Evolutionary conservation across 495 filamentous ascomycete genomes (phyloP), one percentile per base, ranked within the genome.

Genomic region (Cenococcum geophilum): DNA sequence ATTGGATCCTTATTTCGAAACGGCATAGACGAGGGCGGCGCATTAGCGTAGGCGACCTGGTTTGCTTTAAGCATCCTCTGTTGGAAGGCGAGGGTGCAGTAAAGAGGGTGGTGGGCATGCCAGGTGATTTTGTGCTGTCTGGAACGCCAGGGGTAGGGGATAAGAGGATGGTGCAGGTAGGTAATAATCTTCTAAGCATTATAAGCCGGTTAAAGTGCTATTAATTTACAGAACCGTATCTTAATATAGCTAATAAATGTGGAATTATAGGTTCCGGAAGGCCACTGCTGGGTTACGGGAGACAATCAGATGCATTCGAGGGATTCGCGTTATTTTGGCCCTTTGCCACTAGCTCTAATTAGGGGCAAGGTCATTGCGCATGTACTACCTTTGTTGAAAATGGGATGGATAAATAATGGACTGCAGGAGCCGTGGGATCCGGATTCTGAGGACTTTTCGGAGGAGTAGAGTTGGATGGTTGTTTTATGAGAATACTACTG

Each of bases 271-370:
- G 84, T 97, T 12, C 93, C 93, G 0, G 78, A 86, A 66, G 93
- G 93, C 9, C 93, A 97, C 77, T 90, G 88, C 66, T 97, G 89
- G 80, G 73, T 95, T 10, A 82, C 82, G 0, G 93, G 93, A 4
- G 93, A 98, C 70, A 97, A 98, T 74, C 70, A 92, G 50, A 80
- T 82, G 11, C 86, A 79, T 70, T 96, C 90, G 35, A 76, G 88
- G 51, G 93, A 98, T 77, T 96, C 91, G 58, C 83, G 93, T 65
- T 76, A 81, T 35, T 95, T 85, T 74, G 93, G 93, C 0, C 89
- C 93, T 0, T 67, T 98, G 20, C 92, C 93, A 12, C 75, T 97
- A 73, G 91, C 80, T 0, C 73, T 97, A 63, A 82, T 97, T 49
- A 85, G 81, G 70, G 92, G 92, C 35, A 97, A 95, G 74, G 83